Percentiles rank a stretch among this genome's conserved stretches.
phyloP scores from a whole-genome alignment of 306 rosid species.

The Castanea mollissima region DNA sequence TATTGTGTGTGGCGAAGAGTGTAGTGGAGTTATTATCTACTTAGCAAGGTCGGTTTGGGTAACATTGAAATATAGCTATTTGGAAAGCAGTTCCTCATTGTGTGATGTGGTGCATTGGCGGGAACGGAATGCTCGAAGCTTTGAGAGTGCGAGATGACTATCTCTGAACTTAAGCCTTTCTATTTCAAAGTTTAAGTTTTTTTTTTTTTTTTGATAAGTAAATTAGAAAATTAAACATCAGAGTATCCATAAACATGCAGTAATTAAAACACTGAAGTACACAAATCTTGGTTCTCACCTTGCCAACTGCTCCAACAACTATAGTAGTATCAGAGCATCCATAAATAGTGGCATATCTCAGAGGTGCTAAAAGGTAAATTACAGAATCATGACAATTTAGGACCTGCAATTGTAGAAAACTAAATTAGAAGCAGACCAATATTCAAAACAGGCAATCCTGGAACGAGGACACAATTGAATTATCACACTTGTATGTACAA shows the following conservation, averaged over 20 bases:
- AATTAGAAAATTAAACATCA: background rate
- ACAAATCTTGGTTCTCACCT: constrained; percentile 51
- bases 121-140: too few species aligned
- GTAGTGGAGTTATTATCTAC: too few species aligned
- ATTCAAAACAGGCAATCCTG: background rate
- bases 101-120: too few species aligned
- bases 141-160: too few species aligned
- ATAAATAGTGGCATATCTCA: constrained; percentile 87
- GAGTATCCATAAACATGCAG: background rate
- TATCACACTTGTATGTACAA: background rate
- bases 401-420: constrained; percentile 54
- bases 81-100: too few species aligned
- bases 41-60: too few species aligned
- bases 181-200: too few species aligned
- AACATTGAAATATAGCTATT: too few species aligned
- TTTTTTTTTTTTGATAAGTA: too few species aligned
- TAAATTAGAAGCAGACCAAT: background rate
- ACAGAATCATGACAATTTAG: constrained; percentile 89
- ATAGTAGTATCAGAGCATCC: constrained; percentile 98
- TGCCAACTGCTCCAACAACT: constrained; percentile 96
- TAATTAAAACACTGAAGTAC: constrained; percentile 10
- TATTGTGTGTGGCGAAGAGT: too few species aligned
- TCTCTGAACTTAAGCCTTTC: too few species aligned
- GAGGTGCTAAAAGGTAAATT: constrained; percentile 78
- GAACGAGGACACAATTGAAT: background rate